A percentile compares a stretch with the other conserved stretches of the same genome.
Evolutionary conservation across 2,329 filamentous ascomycete species (phyloP).

Genomic region (Exophiala mesophila): DNA sequence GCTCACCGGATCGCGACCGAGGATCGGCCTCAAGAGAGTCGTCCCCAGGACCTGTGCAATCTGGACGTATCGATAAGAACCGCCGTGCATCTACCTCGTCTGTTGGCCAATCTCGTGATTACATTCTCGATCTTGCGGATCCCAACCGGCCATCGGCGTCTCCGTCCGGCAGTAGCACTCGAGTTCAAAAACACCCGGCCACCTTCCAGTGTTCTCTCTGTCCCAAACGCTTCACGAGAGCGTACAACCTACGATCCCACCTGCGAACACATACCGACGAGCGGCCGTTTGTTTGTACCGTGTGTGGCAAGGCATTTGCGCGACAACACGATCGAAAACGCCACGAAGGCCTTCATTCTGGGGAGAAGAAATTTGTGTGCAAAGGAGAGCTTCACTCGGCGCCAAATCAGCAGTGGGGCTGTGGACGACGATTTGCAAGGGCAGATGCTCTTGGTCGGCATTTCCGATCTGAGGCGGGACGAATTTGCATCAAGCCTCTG

Average conservation of each 20-base stretch:
- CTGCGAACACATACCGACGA: constrained; percentile 95
- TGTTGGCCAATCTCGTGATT: constrained; percentile 56
- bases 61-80: constrained; percentile 33
- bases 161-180: constrained; percentile 58
- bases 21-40: constrained; percentile 38
- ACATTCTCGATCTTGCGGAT: constrained; percentile 87
- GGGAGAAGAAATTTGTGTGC: constrained; percentile 98
- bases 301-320: constrained; percentile 95
- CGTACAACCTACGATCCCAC: constrained; percentile 94
- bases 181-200: constrained; percentile 95
- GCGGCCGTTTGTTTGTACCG: constrained; percentile 91
- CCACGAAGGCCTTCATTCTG: constrained; percentile 91
- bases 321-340: constrained; percentile 96
- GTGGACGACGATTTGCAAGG: constrained; percentile 84
- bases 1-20: constrained; percentile 36
- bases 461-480: constrained; percentile 90
- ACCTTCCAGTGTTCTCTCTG: constrained; percentile 94
- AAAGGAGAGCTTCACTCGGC: constrained; percentile 71
- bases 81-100: constrained; percentile 43
- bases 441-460: constrained; percentile 91
- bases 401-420: constrained; percentile 80
- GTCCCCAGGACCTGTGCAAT: constrained; percentile 33
- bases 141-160: constrained; percentile 72
- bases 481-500: constrained; percentile 95
- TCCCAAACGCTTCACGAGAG: constrained; percentile 91